These are phyloP conservation scores for Neofusicoccum laricinum DNA, from an alignment of 2,329 filamentous ascomycete genomes.

Conservation along the genomic window DNA sequence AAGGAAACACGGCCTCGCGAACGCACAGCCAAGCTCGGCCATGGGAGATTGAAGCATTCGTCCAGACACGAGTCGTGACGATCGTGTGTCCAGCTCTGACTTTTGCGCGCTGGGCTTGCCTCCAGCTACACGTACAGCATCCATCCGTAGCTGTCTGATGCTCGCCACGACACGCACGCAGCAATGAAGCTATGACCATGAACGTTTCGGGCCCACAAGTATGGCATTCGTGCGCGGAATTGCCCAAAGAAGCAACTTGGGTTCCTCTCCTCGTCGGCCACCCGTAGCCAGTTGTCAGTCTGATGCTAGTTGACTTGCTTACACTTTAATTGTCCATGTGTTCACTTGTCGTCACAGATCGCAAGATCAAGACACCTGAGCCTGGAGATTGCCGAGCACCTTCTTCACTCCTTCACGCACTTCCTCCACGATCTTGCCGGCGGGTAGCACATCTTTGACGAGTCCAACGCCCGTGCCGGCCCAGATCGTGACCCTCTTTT, in stretches of 20 bases:
- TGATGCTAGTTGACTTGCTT: not conserved
- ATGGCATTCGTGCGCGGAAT: not conserved
- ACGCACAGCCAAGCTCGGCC: too few species aligned
- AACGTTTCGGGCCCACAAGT: not conserved
- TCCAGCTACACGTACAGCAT: too few species aligned
- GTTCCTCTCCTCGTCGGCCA: too few species aligned
- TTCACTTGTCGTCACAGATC: too few species aligned
- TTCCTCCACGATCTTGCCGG: constrained; percentile 52
- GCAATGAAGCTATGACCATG: not conserved
- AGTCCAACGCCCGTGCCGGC: constrained; percentile 61
- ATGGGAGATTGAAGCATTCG: too few species aligned
- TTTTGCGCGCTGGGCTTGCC: too few species aligned
- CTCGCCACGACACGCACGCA: not conserved
- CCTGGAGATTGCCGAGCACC: constrained; percentile 24
- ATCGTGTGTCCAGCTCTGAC: too few species aligned
- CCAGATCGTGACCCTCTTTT: constrained; percentile 47
- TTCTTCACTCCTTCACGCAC: constrained; percentile 39
- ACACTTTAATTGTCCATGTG: not conserved
- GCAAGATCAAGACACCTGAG: too few species aligned
- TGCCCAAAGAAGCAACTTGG: not conserved
- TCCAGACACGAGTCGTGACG: too few species aligned
- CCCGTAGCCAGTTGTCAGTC: not conserved
- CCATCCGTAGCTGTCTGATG: not conserved
- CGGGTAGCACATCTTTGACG: constrained; percentile 49
- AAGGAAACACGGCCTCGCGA: not conserved